Conservation (phyloP, 2,329 filamentous ascomycete species). For the Penicillium sp. region DNA sequence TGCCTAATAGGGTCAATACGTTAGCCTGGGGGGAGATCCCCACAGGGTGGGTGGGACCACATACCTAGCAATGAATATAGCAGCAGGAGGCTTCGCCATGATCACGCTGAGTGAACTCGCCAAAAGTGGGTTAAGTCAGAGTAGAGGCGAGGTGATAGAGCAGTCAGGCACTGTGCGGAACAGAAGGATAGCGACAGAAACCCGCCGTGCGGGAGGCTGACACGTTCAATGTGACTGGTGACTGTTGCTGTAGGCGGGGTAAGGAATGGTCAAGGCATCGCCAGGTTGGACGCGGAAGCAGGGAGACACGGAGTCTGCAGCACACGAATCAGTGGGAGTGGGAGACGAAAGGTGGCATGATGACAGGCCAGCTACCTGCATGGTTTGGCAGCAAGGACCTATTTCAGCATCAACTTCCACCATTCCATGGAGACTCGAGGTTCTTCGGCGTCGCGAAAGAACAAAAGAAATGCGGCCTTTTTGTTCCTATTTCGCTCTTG, state of each 20-base stretch:
- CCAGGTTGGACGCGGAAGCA: slow-evolving; percentile 4
- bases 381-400: background rate
- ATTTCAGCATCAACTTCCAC: background rate
- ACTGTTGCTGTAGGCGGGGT: slow-evolving; percentile 17
- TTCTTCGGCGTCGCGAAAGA: background rate
- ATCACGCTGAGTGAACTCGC: background rate
- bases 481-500: background rate
- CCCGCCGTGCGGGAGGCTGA: slow-evolving; percentile 1
- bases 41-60: slow-evolving; percentile 2
- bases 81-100: slow-evolving; percentile 47
- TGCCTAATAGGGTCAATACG: slow-evolving; percentile 66
- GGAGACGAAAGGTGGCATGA: slow-evolving; percentile 11
- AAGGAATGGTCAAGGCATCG: slow-evolving; percentile 16
- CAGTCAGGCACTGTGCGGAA: background rate
- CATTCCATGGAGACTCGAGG: background rate
- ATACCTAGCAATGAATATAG: slow-evolving; percentile 51
- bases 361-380: slow-evolving; percentile 10
- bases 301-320: slow-evolving; percentile 9
- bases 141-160: background rate
- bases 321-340: background rate
- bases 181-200: background rate
- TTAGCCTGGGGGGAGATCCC: background rate
- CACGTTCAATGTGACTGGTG: slow-evolving; percentile 13
- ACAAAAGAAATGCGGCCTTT: background rate
- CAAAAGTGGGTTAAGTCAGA: background rate